A percentile compares a stretch with the other conserved stretches of the same genome.
These are phyloP conservation scores for Cronartium ribicola DNA, from an alignment of 1,284 basidiomycete species.

Conservation along the genomic window DNA sequence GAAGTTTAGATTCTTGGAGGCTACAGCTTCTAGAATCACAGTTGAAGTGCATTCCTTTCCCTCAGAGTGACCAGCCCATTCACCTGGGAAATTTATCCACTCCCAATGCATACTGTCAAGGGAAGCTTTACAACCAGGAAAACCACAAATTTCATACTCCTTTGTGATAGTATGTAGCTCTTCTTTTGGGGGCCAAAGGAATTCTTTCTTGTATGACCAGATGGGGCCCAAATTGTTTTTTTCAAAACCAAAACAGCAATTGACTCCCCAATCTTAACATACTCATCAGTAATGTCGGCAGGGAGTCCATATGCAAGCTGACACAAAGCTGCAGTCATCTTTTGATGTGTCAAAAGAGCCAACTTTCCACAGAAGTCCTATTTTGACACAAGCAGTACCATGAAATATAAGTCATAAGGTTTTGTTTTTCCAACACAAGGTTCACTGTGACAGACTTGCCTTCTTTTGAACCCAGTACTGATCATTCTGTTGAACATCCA, in stretches of 20 bases:
- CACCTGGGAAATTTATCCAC: not conserved
- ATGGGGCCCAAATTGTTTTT: not conserved
- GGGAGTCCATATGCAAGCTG: conserved; percentile 7
- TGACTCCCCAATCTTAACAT: conserved; percentile 3
- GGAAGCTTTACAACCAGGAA: not conserved
- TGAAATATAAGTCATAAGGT: no score
- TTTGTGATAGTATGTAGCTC: not conserved
- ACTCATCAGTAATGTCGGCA: not conserved
- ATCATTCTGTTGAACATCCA: no score
- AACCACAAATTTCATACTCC: not conserved
- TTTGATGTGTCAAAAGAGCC: not conserved
- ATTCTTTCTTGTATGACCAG: not conserved
- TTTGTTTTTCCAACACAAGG: no score
- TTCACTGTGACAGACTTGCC: no score
- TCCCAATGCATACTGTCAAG: not conserved
- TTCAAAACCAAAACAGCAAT: not conserved
- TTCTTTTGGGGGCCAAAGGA: not conserved
- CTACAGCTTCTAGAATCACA: conserved; percentile 11
- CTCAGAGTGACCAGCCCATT: not conserved
- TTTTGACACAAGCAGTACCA: no score
- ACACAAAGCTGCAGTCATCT: conserved; percentile 4
- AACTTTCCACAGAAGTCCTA: conserved; percentile 2
- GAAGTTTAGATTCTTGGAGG: conserved; percentile 5
- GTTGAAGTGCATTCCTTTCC: not conserved
- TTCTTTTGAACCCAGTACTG: no score